Conservation (phyloP, 2,329 filamentous ascomycete genomes). For the Mariannaea sp. region DNA sequence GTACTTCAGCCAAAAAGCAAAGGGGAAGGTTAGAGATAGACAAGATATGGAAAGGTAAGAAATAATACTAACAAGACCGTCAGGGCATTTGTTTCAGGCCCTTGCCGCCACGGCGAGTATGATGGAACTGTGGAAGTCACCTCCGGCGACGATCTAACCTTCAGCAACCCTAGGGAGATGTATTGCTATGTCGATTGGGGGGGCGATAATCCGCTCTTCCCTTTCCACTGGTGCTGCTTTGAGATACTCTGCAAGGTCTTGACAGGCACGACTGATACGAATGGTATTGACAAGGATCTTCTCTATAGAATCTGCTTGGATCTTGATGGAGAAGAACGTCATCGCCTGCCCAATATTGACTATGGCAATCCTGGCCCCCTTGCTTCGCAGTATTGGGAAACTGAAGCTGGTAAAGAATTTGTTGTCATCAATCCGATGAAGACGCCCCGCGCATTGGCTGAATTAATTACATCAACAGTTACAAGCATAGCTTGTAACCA, state of each 20-base stretch:
- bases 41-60: no score
- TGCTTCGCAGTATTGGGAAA: background rate
- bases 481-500: no score
- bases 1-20: background rate
- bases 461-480: no score
- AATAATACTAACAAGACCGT: no score
- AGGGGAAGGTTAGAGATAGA: no score
- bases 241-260: background rate
- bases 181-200: background rate
- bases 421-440: background rate
- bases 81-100: background rate
- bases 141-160: background rate
- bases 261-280: background rate
- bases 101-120: background rate
- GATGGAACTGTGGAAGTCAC: background rate
- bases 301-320: background rate
- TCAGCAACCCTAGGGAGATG: background rate
- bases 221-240: constrained; percentile 12
- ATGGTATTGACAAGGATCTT: background rate
- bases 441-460: background rate
- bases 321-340: no score
- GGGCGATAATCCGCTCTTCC: background rate
- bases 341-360: no score
- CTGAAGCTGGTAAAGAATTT: background rate
- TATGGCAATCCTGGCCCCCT: background rate